Evolutionary conservation across 768 basidiomycete species (phyloP).

Genomic region (Pleurotus tuber-regium): DNA sequence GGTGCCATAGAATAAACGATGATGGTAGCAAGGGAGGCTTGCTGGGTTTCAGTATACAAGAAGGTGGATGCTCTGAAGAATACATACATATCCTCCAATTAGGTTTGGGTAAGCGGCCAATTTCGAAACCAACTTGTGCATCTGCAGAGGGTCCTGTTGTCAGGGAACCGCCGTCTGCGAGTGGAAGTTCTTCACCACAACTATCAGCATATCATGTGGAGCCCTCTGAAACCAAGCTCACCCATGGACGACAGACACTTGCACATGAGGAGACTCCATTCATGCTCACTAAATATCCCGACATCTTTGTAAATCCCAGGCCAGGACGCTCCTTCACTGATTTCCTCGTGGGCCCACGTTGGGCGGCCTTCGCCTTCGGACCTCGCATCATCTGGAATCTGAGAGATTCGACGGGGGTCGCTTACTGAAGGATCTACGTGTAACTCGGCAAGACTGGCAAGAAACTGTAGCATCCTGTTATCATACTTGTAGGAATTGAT

Average conservation of each 20-base stretch:
- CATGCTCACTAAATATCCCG: slow-evolving; percentile 81
- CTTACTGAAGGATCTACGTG: slow-evolving; percentile 78
- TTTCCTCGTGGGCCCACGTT: slow-evolving; percentile 45
- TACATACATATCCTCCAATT: slow-evolving; percentile 70
- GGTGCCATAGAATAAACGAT: slow-evolving; percentile 87
- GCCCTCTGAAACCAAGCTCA: slow-evolving; percentile 38
- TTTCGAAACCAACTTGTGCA: slow-evolving; percentile 68
- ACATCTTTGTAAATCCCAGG: slow-evolving; percentile 80
- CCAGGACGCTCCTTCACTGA: slow-evolving; percentile 46
- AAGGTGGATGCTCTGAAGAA: slow-evolving; percentile 14
- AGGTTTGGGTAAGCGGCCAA: slow-evolving; percentile 68
- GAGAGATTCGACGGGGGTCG: slow-evolving; percentile 64
- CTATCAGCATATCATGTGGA: no score
- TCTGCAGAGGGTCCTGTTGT: slow-evolving; percentile 79
- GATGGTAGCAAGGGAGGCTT: slow-evolving; percentile 79
- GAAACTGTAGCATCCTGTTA: slow-evolving; percentile 85
- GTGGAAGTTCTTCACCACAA: slow-evolving; percentile 57
- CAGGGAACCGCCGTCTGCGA: slow-evolving; percentile 71
- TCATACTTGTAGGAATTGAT: slow-evolving; percentile 89
- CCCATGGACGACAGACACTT: slow-evolving; percentile 85
- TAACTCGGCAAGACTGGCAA: slow-evolving; percentile 72
- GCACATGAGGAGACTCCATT: slow-evolving; percentile 86
- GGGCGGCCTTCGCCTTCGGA: slow-evolving; percentile 63
- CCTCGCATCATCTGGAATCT: slow-evolving; percentile 67
- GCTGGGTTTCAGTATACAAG: slow-evolving; percentile 9